Conservation (phyloP, 2,329 filamentous ascomycete genomes). For the Sporothrix dimorphospora region DNA sequence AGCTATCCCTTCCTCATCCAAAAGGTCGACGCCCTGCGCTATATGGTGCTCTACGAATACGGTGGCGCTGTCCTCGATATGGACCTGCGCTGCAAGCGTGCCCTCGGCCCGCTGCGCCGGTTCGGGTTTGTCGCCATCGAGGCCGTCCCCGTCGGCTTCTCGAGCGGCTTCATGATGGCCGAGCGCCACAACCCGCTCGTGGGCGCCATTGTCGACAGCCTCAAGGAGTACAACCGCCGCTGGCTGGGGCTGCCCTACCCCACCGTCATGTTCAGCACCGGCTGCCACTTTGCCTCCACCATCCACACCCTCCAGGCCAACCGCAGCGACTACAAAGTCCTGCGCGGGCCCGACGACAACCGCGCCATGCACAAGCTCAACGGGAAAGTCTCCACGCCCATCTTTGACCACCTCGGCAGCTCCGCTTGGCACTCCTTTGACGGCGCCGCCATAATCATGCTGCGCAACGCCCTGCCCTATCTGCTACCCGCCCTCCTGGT, state of each 20-base stretch:
- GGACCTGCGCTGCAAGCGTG: constrained; percentile 28
- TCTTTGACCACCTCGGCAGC: constrained; percentile 29
- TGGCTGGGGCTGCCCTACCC: constrained; percentile 27
- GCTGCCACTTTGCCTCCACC: constrained; percentile 28
- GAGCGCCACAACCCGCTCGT: constrained; percentile 26
- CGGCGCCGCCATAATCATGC: constrained; percentile 26
- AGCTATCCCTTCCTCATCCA: constrained; percentile 75
- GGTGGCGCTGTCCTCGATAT: constrained; percentile 51
- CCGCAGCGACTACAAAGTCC: constrained; percentile 25
- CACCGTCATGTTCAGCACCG: constrained; percentile 29
- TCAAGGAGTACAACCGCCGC: constrained; percentile 24
- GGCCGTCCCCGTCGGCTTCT: constrained; percentile 26
- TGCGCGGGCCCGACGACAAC: constrained; percentile 24
- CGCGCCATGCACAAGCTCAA: constrained; percentile 27
- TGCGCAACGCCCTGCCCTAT: constrained; percentile 22
- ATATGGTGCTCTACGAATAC: constrained; percentile 76
- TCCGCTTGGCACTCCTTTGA: constrained; percentile 29
- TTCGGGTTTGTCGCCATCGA: constrained; percentile 28
- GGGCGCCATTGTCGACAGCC: constrained; percentile 22
- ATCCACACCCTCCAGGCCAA: constrained; percentile 19
- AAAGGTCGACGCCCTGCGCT: constrained; percentile 75
- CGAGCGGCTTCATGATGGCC: constrained; percentile 29
- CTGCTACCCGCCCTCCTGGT: constrained; percentile 3
- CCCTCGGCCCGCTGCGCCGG: constrained; percentile 27
- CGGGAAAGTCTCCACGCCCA: constrained; percentile 26